phyloP scores from a whole-genome alignment of 2,329 filamentous ascomycete genomes.

The Penicillium palitans region DNA sequence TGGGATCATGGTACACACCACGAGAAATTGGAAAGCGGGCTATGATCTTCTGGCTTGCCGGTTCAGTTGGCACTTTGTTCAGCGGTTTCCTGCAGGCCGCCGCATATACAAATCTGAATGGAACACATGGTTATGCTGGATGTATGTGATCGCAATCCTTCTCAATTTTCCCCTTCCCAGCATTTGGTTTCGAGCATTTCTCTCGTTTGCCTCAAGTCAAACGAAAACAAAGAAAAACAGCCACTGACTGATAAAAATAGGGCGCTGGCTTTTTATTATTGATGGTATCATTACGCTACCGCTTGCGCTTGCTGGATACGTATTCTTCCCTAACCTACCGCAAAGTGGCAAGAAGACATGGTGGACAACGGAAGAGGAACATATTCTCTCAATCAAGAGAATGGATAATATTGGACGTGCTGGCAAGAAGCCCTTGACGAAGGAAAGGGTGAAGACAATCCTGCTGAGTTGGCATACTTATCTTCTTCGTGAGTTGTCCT shows the following conservation, averaged over 20 bases:
- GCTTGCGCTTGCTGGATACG: constrained; percentile 24
- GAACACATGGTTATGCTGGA: constrained; percentile 23
- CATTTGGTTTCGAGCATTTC: background rate
- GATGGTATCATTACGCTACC: constrained; percentile 29
- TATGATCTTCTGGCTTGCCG: constrained; percentile 27
- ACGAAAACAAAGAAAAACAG: too few relatives aligned
- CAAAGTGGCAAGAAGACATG: constrained; percentile 25
- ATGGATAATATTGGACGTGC: constrained; percentile 41
- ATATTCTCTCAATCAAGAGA: constrained; percentile 27
- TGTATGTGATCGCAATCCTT: constrained; percentile 13
- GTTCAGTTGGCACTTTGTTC: constrained; percentile 22
- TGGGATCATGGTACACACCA: constrained; percentile 30
- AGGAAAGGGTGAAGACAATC: constrained; percentile 36
- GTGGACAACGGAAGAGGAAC: constrained; percentile 29
- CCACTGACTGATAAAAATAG: background rate
- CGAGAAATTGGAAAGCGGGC: constrained; percentile 28
- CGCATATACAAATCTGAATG: constrained; percentile 28
- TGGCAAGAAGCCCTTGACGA: constrained; percentile 40
- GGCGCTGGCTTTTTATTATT: constrained; percentile 33
- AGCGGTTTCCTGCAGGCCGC: constrained; percentile 27
- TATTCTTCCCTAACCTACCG: constrained; percentile 25
- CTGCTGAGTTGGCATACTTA: constrained; percentile 45
- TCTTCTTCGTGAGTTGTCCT: constrained; percentile 32
- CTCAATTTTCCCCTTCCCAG: background rate
- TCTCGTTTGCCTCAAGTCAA: background rate